Percentiles rank a stretch among this genome's conserved stretches.
Conservation (phyloP, 2,329 filamentous ascomycete genomes). For the Gremmenia infestans region DNA sequence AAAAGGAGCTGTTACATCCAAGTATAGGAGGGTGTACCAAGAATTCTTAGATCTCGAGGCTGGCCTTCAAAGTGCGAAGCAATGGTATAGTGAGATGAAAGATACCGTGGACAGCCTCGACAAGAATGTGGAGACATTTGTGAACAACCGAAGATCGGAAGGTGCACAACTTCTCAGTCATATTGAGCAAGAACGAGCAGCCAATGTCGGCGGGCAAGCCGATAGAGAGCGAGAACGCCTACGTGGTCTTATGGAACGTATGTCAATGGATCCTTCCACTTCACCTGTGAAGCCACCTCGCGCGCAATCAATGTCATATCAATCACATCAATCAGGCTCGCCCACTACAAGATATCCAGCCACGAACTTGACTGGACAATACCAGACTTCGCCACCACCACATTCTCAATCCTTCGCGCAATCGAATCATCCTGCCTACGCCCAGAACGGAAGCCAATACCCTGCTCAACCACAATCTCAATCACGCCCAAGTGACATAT, state of each 20-base stretch:
- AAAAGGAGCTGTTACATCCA: slow-evolving; percentile 71
- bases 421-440: slow-evolving; percentile 40
- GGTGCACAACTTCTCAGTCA: slow-evolving; percentile 83
- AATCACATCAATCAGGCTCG: slow-evolving; percentile 18
- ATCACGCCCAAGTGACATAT: slow-evolving; percentile 38
- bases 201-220: slow-evolving; percentile 36
- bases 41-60: slow-evolving; percentile 87
- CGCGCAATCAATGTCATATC: slow-evolving; percentile 29
- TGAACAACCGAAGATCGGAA: slow-evolving; percentile 88
- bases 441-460: slow-evolving; percentile 30
- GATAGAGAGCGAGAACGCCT: slow-evolving; percentile 83
- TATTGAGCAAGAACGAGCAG: slow-evolving; percentile 47
- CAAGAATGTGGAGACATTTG: slow-evolving; percentile 95
- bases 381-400: slow-evolving; percentile 50
- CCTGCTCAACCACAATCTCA: slow-evolving; percentile 23
- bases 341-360: slow-evolving; percentile 46
- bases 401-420: slow-evolving; percentile 31
- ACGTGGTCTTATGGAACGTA: slow-evolving; percentile 87
- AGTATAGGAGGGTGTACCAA: slow-evolving; percentile 87
- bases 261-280: slow-evolving; percentile 71
- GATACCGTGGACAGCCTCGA: slow-evolving; percentile 87
- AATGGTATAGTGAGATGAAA: slow-evolving; percentile 93
- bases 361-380: slow-evolving; percentile 51
- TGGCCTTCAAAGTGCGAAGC: slow-evolving; percentile 80
- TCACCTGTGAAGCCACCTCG: slow-evolving; percentile 39